Evolutionary conservation across 208 protist genomes (phyloP).

Genomic region (Leptomonas pyrrhocoris): DNA sequence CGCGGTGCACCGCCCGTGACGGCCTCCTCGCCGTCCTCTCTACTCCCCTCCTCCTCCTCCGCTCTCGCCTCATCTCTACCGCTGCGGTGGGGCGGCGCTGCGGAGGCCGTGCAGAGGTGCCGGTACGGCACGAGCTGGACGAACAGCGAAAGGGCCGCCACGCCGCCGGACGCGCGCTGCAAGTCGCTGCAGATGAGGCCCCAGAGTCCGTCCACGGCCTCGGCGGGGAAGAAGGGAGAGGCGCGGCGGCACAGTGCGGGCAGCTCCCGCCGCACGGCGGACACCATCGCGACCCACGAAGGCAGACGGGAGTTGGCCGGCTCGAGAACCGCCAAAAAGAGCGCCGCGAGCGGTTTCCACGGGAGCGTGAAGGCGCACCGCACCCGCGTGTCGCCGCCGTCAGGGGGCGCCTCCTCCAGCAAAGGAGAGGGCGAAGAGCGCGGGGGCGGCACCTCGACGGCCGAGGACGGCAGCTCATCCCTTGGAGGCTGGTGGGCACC

Average conservation of each 20-base stretch:
- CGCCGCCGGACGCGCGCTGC: conserved; percentile 11
- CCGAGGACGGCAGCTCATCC: not conserved
- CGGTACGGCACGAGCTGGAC: conserved; percentile 35
- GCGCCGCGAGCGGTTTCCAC: conserved; percentile 59
- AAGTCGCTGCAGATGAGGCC: conserved; percentile 38
- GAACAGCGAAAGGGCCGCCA: conserved; percentile 24
- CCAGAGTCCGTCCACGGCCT: conserved; percentile 61
- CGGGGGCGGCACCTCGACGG: not conserved
- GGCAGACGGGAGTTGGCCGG: conserved; percentile 4
- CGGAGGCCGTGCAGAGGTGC: conserved; percentile 16
- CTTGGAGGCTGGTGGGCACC: not conserved
- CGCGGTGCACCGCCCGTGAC: not conserved
- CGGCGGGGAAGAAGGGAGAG: conserved; percentile 43
- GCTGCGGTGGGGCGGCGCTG: not conserved
- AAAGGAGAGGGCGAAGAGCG: not conserved
- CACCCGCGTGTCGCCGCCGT: not conserved
- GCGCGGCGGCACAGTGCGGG: conserved; percentile 37
- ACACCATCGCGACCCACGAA: conserved; percentile 15
- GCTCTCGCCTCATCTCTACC: not conserved
- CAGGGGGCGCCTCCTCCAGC: not conserved
- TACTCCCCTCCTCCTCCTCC: not conserved
- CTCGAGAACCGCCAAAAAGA: conserved; percentile 39
- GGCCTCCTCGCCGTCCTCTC: not conserved
- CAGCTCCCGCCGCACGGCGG: conserved; percentile 18
- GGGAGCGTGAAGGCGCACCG: conserved; percentile 44